Evolutionary conservation across 768 basidiomycete species (phyloP).

Genomic region (Tricholoma terreum): DNA sequence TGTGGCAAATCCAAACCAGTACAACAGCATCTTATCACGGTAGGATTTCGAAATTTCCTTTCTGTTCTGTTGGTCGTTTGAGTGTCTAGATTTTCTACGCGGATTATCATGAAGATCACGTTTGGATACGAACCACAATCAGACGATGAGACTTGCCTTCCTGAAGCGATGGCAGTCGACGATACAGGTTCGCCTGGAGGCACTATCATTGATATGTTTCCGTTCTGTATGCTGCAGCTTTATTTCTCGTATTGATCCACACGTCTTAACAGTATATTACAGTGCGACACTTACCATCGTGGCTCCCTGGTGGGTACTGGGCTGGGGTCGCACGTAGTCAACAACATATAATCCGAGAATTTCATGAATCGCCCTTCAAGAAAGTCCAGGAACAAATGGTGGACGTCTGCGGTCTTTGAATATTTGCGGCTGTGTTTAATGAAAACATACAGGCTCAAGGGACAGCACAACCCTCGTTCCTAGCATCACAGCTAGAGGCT

Average conservation of each 20-base stretch:
- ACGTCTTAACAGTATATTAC: not conserved
- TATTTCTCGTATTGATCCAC: not conserved
- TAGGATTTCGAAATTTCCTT: not conserved
- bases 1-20: constrained; percentile 10
- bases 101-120: constrained; percentile 20
- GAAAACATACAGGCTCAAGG: constrained; percentile 14
- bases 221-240: constrained; percentile 8
- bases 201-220: constrained; percentile 8
- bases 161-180: constrained; percentile 28
- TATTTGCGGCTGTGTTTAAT: not conserved
- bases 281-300: constrained; percentile 32
- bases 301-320: constrained; percentile 30
- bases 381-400: constrained; percentile 34
- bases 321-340: constrained; percentile 16
- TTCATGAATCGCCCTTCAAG: constrained; percentile 29
- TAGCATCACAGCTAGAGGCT: constrained; percentile 15
- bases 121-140: constrained; percentile 30
- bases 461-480: constrained; percentile 20
- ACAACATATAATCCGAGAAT: constrained; percentile 12
- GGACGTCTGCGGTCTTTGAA: not conserved
- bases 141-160: constrained; percentile 34
- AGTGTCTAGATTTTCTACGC: constrained; percentile 2
- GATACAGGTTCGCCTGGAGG: constrained; percentile 20
- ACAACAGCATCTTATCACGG: constrained; percentile 14
- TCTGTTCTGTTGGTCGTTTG: no score